Evolutionary conservation across 2,329 filamentous ascomycete species (phyloP), one percentile per base, ranked within the genome.

Genomic region (Pseudogymnoascus destructans): DNA sequence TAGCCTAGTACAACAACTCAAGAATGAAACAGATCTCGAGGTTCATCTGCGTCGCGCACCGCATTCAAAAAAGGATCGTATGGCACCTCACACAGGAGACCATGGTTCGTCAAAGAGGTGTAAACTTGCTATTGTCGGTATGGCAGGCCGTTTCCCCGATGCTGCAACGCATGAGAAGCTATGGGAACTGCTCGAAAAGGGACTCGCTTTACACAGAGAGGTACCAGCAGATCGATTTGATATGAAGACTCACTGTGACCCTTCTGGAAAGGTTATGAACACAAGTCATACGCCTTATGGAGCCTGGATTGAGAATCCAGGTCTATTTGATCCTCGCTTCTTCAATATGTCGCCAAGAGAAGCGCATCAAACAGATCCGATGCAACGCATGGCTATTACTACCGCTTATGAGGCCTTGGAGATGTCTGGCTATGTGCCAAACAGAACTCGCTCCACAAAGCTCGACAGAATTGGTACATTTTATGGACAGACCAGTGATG

Each of bases 321-420:
- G 86, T 58, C 75, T 86, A 54, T 92, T 92, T 66, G 87, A 92
- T 65, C 84, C 86, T n/a, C 77, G 84, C 0, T 91, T 92, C 73
- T 92, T 92, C 79, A 89, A 89, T 71, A 90, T 92, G 84, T 90
- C 86, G 33, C 86, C 87, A 5, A 81, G 86, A 64, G 87, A 92
- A 71, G 88, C 88, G 25, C 80, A 82, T 57, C 86, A 90, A 67
- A 89, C 86, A 1, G 87, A 92, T 68, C 88, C 88, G 0, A 89
- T 89, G 79, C 87, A 89, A 69, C 79, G 88, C 64, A 76, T 91
- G 63, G 85, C 86, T 2, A 73, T 93, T 19, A 80, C 84, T 7
- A 89, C 87, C 2, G 86, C 86, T 0, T 92, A 89, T 65, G 87
- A 92, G 67, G 87, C 88, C 0, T 75, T 93, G 54, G 88, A 93